These are phyloP conservation scores for Pleurotus salmoneostramineus DNA, from an alignment of 768 basidiomycete genomes.

Conservation along the genomic window DNA sequence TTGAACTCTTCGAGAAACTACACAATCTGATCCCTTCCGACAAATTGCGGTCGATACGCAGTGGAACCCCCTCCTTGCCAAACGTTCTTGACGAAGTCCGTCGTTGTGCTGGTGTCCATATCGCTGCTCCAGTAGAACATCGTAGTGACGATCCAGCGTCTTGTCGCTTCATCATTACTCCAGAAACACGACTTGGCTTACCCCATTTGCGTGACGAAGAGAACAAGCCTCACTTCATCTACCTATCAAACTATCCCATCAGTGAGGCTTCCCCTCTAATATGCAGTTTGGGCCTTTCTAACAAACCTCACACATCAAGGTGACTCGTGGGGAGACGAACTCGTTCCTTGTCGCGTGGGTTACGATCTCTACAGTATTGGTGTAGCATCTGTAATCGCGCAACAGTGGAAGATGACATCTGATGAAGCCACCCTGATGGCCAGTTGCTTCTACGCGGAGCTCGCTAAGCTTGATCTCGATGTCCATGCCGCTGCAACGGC, in stretches of 20 bases:
- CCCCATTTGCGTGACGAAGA: not conserved
- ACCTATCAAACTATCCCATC: not conserved
- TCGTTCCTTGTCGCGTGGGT: not conserved
- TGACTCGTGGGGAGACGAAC: not conserved
- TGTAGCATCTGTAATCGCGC: not conserved
- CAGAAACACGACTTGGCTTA: not conserved
- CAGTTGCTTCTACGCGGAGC: not conserved
- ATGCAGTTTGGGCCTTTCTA: not conserved
- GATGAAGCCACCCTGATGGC: not conserved
- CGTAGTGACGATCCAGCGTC: not conserved
- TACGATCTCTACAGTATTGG: not conserved
- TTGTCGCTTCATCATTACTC: not conserved
- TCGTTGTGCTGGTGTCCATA: not conserved
- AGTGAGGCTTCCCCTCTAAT: not conserved
- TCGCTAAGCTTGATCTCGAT: not conserved
- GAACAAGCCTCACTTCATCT: not conserved
- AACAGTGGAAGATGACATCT: not conserved
- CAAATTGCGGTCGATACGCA: not conserved
- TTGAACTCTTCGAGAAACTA: not conserved
- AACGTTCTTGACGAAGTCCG: not conserved
- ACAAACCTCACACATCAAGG: no score
- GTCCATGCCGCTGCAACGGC: not conserved
- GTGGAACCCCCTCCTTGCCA: not conserved
- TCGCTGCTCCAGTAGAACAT: not conserved
- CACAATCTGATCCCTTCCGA: not conserved